Evolutionary conservation across 148 eudicot genomes (phyloP), one percentile per base, ranked within the genome.

Genomic region (Nepenthes gracilis): DNA sequence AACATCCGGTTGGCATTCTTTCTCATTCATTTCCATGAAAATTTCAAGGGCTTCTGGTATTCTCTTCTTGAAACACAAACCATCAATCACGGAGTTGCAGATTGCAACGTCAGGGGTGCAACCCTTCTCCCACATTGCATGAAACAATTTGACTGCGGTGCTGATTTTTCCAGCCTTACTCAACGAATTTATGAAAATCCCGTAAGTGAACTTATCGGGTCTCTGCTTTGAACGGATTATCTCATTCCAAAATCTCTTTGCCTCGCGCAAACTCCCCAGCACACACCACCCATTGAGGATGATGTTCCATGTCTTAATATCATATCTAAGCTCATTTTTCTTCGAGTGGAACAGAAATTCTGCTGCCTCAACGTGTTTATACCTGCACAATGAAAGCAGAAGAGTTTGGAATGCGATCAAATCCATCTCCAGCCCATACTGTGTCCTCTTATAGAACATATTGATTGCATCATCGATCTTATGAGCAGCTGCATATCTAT

Each of bases 221-320:
- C 65, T 76, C 67, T 75, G 68, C 9, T 61, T 67, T 2, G 92
- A 84, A 2, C 79, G 65, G 36, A 79, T 57, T 5, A 85, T 85
- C 56, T 87, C 89, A 14, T 81, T 87, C 91, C 91, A 90, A 68
- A 87, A 79, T 55, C 97, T 66, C 73, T 87, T 87, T 1, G 84
- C 89, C 60, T 90, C 95, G 0, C 82, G 85, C 57, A 87, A 67
- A 64, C 74, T 85, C 7, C 95, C 88, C 65, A 65, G 35, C 47
- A 85, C 80, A 60, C 95, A 84, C 95, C 97, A 90, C 36, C 97
- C 97, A 57, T 87, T 82, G 13, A 90, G 88, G 48, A 90, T 76
- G 36, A 87, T 81, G 58, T 90, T 90, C 85, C 77, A 79, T 1
- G 92, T 87, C 78, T 90, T 90, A 0, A 70, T 87, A 48, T 74